Evolutionary conservation across 2,329 filamentous ascomycete species (phyloP), one percentile per base, ranked within the genome.

Genomic region (Dactylellina haptotyla): DNA sequence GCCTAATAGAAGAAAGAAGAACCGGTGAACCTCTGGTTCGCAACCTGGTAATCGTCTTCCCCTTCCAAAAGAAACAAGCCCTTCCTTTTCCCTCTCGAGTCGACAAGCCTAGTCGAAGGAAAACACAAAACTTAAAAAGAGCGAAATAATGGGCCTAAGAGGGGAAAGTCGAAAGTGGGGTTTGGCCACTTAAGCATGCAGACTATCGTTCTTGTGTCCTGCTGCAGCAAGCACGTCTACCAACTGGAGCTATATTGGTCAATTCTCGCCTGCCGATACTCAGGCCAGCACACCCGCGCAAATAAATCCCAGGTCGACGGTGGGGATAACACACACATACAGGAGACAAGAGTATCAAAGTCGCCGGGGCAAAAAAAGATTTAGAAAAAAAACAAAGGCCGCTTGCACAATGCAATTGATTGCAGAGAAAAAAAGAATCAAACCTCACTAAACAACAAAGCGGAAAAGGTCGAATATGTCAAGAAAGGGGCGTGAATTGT

Each of bases 171-270:
- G 56, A 73, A 73, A 73, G 69, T 73, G 69, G 69, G 69, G 69
- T 73, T 69, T 65, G 69, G 69, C 69, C 69, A 73, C 69, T 66
- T 73, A 73, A 73, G 46, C 69, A 73, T 73, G 69, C 69, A 73
- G 69, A 57, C 61, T 66, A 59, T 69, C 46, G 46, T 54, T 56
- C 51, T 69, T 54, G 45, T 61, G 34, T 46, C 48, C 37, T 59
- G 26, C 63, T 67, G 63, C 64, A 61, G 57, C 37, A 46, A 39
- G 32, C 3, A 58, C 32, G 69, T 66, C 61, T 58, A 62, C 61
- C 45, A 61, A 48, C 67, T 65, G 58, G 58, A 64, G 45, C 34
- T 41, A 61, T 66, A 59, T 73, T 48, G 62, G 63, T 54, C 56
- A 66, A 73, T 66, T 66, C 69, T 73, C 69, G 69, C 69, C 67